Percentiles rank a stretch among this genome's conserved stretches.
These are phyloP conservation scores for Colletotrichum tamarilloi DNA, from an alignment of 2,329 filamentous ascomycete genomes.

Conservation along the genomic window DNA sequence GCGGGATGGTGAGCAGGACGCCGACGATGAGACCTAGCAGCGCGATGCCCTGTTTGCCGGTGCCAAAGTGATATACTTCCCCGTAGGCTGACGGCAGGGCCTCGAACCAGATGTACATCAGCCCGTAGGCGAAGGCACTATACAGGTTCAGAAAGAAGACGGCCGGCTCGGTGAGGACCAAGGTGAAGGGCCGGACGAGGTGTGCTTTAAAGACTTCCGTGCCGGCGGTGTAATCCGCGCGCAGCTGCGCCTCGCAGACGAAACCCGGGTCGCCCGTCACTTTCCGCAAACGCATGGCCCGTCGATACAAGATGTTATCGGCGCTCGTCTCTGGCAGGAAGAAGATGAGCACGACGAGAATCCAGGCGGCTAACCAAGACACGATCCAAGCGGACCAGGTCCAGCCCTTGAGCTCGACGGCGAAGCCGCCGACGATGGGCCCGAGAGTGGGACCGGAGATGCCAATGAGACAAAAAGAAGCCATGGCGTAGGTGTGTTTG, in stretches of 20 bases:
- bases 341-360: constrained; percentile 38
- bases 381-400: constrained; percentile 40
- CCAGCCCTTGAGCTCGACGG: constrained; percentile 36
- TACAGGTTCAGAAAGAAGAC: constrained; percentile 27
- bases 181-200: constrained; percentile 22
- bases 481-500: constrained; percentile 28
- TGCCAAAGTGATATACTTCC: constrained; percentile 34
- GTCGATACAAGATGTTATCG: constrained; percentile 38
- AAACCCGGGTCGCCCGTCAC: constrained; percentile 32
- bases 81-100: constrained; percentile 8
- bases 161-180: constrained; percentile 19
- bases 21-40: constrained; percentile 25
- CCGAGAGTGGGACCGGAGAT: constrained; percentile 28
- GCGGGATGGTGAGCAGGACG: constrained; percentile 12
- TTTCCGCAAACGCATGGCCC: constrained; percentile 36
- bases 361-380: constrained; percentile 31
- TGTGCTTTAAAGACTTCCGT: constrained; percentile 34
- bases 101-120: constrained; percentile 36
- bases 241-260: constrained; percentile 29
- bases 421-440: constrained; percentile 30
- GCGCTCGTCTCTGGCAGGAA: constrained; percentile 41
- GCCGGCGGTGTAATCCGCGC: constrained; percentile 24
- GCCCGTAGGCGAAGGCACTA: constrained; percentile 19
- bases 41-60: not conserved
- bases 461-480: constrained; percentile 13